These are phyloP conservation scores for Lavandula angustifolia DNA, from an alignment of 257 asterid species.

Conservation along the genomic window DNA sequence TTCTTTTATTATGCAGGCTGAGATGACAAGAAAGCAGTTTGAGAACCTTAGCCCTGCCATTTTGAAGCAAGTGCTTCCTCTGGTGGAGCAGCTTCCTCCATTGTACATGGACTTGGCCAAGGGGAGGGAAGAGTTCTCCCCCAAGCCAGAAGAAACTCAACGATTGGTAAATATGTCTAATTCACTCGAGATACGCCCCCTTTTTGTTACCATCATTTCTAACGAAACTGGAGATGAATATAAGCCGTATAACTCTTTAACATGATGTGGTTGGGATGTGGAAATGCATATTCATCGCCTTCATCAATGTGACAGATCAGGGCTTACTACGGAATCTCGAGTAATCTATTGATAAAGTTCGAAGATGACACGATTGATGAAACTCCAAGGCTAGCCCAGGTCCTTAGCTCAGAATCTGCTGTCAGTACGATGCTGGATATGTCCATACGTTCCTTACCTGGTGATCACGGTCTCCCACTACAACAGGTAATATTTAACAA, in stretches of 20 bases:
- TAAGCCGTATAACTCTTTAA: neutral
- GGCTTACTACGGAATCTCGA: conserved; percentile 87
- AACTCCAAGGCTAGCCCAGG: conserved; percentile 79
- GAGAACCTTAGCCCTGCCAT: conserved; percentile 90
- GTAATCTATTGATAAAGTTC: conserved; percentile 87
- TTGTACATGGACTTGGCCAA: conserved; percentile 88
- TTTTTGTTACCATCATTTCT: neutral
- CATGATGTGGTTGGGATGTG: neutral
- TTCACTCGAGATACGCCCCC: neutral
- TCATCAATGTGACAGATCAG: conserved; percentile 58
- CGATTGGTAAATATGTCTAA: conserved; percentile 56
- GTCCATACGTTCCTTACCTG: conserved; percentile 86
- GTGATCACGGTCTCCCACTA: conserved; percentile 92
- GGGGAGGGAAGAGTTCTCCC: conserved; percentile 83
- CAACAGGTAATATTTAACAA: conserved; percentile 64
- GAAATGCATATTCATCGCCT: neutral
- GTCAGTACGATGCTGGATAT: conserved; percentile 91
- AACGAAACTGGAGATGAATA: neutral
- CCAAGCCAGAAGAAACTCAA: conserved; percentile 88
- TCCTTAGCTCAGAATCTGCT: conserved; percentile 89
- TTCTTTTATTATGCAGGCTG: conserved; percentile 60
- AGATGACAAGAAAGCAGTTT: conserved; percentile 86
- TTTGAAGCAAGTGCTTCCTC: conserved; percentile 87
- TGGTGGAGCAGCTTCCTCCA: conserved; percentile 96
- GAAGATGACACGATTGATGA: conserved; percentile 90